phyloP scores from a whole-genome alignment of 106 monocot genomes.

The Dendrobium catenatum region DNA sequence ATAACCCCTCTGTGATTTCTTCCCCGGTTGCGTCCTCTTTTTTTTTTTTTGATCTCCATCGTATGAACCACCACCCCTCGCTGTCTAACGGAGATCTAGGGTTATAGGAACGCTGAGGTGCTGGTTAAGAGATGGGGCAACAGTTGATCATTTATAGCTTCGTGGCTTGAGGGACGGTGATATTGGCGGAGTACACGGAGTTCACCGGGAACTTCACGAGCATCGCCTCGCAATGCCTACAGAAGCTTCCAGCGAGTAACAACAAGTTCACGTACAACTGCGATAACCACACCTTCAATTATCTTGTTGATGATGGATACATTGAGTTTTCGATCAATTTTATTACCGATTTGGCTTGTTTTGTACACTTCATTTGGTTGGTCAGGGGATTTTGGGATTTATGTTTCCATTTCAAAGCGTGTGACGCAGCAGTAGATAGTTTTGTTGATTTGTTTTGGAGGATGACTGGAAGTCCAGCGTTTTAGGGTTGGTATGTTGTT shows the following conservation, averaged over 20 bases:
- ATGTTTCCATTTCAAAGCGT: background rate
- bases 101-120: background rate
- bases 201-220: slow-evolving; percentile 27
- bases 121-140: slow-evolving; percentile 15
- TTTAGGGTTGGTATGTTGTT: background rate
- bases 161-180: slow-evolving; percentile 22
- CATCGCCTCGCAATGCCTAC: slow-evolving; percentile 26
- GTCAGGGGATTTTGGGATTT: background rate
- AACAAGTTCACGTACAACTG: slow-evolving; percentile 29
- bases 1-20: background rate
- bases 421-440: background rate
- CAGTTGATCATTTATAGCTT: slow-evolving; percentile 21
- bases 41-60: background rate
- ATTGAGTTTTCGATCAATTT: slow-evolving; percentile 5
- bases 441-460: background rate
- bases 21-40: background rate
- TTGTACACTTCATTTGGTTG: background rate
- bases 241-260: slow-evolving; percentile 26
- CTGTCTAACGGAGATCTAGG: background rate
- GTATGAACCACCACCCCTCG: too few relatives aligned
- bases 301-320: slow-evolving; percentile 21
- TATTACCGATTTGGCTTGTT: background rate
- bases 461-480: background rate
- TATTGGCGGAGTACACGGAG: slow-evolving; percentile 23
- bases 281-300: slow-evolving; percentile 25